These are phyloP conservation scores for Xylaria scruposa DNA, from an alignment of 495 filamentous ascomycete genomes.

Conservation along the genomic window DNA sequence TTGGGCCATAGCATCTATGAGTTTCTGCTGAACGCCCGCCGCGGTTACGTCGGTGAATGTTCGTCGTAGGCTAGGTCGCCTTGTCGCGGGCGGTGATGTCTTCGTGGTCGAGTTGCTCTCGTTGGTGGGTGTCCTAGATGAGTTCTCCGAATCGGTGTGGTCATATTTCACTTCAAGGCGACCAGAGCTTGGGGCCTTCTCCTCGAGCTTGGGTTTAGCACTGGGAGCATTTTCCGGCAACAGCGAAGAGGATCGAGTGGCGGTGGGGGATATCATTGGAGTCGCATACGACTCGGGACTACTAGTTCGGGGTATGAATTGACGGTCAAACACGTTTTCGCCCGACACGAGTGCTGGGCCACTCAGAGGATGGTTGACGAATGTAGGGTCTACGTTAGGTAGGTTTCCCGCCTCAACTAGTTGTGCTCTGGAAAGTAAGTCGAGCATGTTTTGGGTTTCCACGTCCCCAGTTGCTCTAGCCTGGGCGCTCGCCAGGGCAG, in stretches of 20 bases:
- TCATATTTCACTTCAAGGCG: slow-evolving; percentile 28
- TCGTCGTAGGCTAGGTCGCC: slow-evolving; percentile 79
- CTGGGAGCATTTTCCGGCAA: slow-evolving; percentile 17
- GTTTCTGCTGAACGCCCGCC: slow-evolving; percentile 75
- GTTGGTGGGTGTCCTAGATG: slow-evolving; percentile 62
- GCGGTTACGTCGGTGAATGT: slow-evolving; percentile 84
- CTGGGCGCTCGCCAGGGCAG: slow-evolving; percentile 77
- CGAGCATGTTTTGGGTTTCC: slow-evolving; percentile 89
- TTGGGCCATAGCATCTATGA: slow-evolving; percentile 87
- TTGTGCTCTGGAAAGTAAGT: slow-evolving; percentile 80
- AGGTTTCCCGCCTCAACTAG: slow-evolving; percentile 66
- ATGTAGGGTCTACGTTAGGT: slow-evolving; percentile 50
- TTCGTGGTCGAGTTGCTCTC: slow-evolving; percentile 60
- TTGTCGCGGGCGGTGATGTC: slow-evolving; percentile 60
- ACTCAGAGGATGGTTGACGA: slow-evolving; percentile 67
- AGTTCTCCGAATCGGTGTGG: slow-evolving; percentile 53
- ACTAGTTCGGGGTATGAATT: slow-evolving; percentile 64
- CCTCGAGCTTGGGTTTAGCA: slow-evolving; percentile 17
- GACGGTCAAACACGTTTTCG: slow-evolving; percentile 81
- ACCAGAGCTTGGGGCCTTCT: slow-evolving; percentile 17
- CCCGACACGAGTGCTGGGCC: slow-evolving; percentile 72
- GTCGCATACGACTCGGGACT: slow-evolving; percentile 59
- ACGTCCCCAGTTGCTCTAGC: slow-evolving; percentile 80
- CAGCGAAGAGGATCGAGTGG: slow-evolving; percentile 25
- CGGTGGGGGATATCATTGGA: slow-evolving; percentile 46